Conservation (phyloP, 2,329 filamentous ascomycete genomes). For the Pochonia chlamydosporia region DNA sequence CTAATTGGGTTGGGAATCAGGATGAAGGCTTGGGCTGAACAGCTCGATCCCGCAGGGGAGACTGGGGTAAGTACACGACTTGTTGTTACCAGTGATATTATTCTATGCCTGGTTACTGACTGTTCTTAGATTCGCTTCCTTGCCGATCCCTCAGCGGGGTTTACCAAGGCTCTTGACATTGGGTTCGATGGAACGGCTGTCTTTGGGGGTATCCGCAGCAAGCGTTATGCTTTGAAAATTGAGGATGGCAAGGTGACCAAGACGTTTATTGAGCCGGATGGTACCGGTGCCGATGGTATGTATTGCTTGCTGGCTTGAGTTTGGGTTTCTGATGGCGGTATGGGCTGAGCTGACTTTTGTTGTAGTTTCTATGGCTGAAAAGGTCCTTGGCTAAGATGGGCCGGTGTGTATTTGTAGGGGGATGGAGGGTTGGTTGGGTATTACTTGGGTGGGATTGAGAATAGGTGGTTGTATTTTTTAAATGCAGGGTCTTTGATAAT, state of each 20-base stretch:
- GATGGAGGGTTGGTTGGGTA: background rate
- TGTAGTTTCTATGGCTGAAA: slow-evolving; percentile 45
- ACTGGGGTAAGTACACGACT: slow-evolving; percentile 60
- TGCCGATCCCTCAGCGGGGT: slow-evolving; percentile 71
- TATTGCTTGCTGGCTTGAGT: background rate
- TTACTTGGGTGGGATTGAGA: background rate
- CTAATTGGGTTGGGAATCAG: slow-evolving; percentile 35
- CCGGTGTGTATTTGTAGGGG: background rate
- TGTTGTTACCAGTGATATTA: no score
- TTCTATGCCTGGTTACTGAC: background rate
- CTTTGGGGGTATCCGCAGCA: slow-evolving; percentile 77
- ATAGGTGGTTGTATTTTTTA: no score
- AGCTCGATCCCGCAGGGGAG: slow-evolving; percentile 67
- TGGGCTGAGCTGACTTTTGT: background rate
- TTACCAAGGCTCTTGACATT: slow-evolving; percentile 79
- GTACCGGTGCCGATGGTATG: slow-evolving; percentile 71
- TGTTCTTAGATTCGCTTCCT: slow-evolving; percentile 72
- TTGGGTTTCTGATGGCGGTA: background rate
- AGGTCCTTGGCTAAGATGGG: slow-evolving; percentile 33
- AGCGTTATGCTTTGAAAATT: slow-evolving; percentile 80
- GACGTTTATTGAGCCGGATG: slow-evolving; percentile 80
- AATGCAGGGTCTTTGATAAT: no score
- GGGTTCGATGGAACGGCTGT: slow-evolving; percentile 73
- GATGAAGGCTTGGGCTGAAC: slow-evolving; percentile 83
- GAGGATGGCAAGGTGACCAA: slow-evolving; percentile 81